Percentiles rank a stretch among this genome's conserved stretches.
Conservation (phyloP, 1,139 yeast genomes). For the Candida anutae region DNA sequence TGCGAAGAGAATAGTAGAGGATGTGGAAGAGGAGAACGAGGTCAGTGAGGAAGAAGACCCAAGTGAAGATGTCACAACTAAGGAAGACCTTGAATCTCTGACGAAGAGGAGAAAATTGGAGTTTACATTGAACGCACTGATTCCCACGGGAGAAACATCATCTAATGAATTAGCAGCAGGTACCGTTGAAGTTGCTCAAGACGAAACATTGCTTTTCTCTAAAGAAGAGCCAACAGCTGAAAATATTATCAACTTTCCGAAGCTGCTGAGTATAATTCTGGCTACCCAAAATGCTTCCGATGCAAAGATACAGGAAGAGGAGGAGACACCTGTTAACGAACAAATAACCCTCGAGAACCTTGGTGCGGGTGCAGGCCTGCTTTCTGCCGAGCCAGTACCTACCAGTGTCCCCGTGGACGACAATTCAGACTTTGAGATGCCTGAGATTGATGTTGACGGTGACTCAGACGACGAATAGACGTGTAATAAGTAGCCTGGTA, state of each 20-base stretch:
- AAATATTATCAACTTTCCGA: no score
- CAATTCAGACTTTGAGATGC: constrained; percentile 51
- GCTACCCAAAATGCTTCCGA: no score
- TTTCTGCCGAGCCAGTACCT: no score
- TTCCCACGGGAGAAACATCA: not conserved
- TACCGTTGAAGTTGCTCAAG: constrained; percentile 1
- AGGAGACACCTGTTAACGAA: no score
- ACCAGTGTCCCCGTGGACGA: constrained; percentile 16
- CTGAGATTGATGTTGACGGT: constrained; percentile 39
- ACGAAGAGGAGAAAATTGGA: constrained; percentile 7
- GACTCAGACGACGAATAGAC: constrained; percentile 18
- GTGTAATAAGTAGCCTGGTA: no score
- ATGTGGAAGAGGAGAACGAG: constrained; percentile 11
- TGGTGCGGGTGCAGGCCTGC: no score
- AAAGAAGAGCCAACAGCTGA: no score
- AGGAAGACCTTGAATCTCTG: constrained; percentile 1
- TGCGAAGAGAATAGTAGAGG: constrained; percentile 13
- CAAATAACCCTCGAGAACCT: no score
- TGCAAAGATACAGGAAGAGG: no score
- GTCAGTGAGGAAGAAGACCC: constrained; percentile 14
- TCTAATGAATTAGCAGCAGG: constrained; percentile 1
- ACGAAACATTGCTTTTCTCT: no score
- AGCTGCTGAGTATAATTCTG: no score
- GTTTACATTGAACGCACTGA: not conserved
- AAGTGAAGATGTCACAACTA: constrained; percentile 7